Base-by-base conservation (phyloP, 2,329 filamentous ascomycete genomes). In the Beauveria rudraprayagi region DNA sequence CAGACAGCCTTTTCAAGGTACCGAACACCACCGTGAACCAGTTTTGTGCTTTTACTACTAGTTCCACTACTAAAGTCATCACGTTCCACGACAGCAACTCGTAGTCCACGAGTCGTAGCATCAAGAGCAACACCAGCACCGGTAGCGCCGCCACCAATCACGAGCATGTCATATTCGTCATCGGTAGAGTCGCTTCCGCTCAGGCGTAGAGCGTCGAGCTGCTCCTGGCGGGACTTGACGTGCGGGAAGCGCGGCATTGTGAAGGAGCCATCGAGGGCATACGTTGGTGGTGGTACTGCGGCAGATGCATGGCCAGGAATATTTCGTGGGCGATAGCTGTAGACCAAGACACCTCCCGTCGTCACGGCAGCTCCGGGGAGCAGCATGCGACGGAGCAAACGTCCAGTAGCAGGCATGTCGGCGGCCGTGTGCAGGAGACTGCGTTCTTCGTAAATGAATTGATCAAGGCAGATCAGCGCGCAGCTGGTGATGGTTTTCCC, bases 1-100 rank as follows among this genome's bases (percentile, higher is more conserved):
- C 85, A 90, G 61, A 91, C 82, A 46, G 88, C 88, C 75, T 91
- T 90, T 71, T 90, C 87, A 30, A 90, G 76, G 71, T 90, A 90
- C 67, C 88, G 78, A 57, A 91, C 87, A 70, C 87, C 88, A 58
- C 88, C 88, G 71, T 90, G 87, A n/a, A 91, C 87, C 62, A 90
- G 78, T 74, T 91, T 91, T 59, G 88, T 90, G 71, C 85, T 89
- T 76, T 90, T 90, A 69, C 84, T 87, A 72, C 86, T 89, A 14
- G 88, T 90, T 47, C 88, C 88, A 66, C 84, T 85, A 67, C 83
- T 85, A 71, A 90, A 90, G 71, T 91, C 88, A 69, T 90, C 88
- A 58, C 87, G 78, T 72, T 91, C 88, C 17, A 91, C 82, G 48
- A 89, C 72, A 47, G 87, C 88, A 57, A 91, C 88, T 71, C 85